Percentiles rank a stretch among this genome's conserved stretches.
phyloP scores from a whole-genome alignment of 2,329 filamentous ascomycete genomes.

The Phaeosphaeria sp. region DNA sequence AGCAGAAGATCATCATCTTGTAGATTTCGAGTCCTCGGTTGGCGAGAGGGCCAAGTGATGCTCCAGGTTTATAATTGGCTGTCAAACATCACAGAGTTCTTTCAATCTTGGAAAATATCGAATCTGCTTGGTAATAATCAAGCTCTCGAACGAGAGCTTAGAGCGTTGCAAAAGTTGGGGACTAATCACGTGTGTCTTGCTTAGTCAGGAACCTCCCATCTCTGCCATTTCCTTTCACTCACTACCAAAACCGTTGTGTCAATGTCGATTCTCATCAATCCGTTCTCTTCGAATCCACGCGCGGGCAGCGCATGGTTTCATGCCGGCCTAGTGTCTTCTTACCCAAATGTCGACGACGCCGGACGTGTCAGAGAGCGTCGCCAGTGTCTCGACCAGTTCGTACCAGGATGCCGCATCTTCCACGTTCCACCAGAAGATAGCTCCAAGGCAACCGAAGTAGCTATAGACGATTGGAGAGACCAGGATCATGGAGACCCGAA shows the following conservation, averaged over 20 bases:
- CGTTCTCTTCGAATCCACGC: constrained; percentile 27
- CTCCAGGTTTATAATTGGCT: no score
- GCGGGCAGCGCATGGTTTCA: constrained; percentile 33
- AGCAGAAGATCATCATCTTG: neutral
- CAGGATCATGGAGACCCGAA: constrained; percentile 28
- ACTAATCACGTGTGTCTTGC: neutral
- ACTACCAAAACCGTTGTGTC: neutral
- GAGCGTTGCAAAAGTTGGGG: no score
- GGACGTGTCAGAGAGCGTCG: constrained; percentile 23
- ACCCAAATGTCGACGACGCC: constrained; percentile 22
- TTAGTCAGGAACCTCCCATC: neutral
- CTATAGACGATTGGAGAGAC: constrained; percentile 38
- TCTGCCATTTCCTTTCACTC: neutral
- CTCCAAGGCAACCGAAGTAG: constrained; percentile 18
- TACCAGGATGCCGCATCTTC: constrained; percentile 32
- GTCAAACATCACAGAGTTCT: no score
- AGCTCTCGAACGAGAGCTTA: no score
- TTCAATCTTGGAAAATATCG: no score
- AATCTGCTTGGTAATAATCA: no score
- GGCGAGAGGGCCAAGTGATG: no score
- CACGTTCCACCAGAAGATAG: constrained; percentile 33
- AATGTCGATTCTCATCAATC: constrained; percentile 30
- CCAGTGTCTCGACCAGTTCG: constrained; percentile 16
- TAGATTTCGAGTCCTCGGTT: neutral
- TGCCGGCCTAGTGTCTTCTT: constrained; percentile 26